Base-by-base conservation (phyloP, 192 early-diverging fungal genomes). In the Bifiguratus adelaidae region DNA sequence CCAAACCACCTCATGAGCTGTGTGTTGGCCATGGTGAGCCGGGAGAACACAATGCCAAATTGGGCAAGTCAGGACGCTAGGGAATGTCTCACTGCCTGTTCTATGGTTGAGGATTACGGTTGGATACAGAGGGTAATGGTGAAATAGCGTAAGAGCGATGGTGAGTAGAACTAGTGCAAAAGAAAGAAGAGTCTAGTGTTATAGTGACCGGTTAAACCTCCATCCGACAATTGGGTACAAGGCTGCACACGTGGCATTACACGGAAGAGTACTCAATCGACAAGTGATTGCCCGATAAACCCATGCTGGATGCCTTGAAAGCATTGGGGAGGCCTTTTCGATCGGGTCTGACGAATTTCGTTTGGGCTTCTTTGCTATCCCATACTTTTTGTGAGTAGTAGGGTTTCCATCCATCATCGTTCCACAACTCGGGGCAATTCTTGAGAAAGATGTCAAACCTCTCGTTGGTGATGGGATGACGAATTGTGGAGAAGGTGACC, bases 181-280 rank as follows among this genome's bases (percentile, higher is more conserved):
- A 8, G 40, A 33, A 22, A 33, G 1, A 16, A 7, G 48, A 26
- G 13, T 12, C 11, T 46, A 27, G 20, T n/a, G n/a, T n/a, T n/a
- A n/a, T n/a, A n/a, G n/a, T n/a, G n/a, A n/a, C n/a, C n/a, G n/a
- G n/a, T n/a, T n/a, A n/a, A n/a, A n/a, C n/a, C n/a, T n/a, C n/a
- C n/a, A n/a, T n/a, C n/a, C n/a, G 44, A 29, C 30, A 25, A n/a
- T 3, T 44, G 30, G 26, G 41, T 32, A 29, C 23, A 24, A 59
- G 30, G 44, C 2, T 53, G 36, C 23, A 41, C 11, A 16, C 16
- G 11, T 16, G n/a, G n/a, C n/a, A n/a, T n/a, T n/a, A n/a, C n/a
- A n/a, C n/a, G n/a, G n/a, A n/a, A n/a, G n/a, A n/a, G n/a, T 61
- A 61, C 16, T 61, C 60, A 35, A 61, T 61, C 29, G 32, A 37